Conservation (phyloP, 2,329 filamentous ascomycete genomes). For the Coniochaeta sp. region DNA sequence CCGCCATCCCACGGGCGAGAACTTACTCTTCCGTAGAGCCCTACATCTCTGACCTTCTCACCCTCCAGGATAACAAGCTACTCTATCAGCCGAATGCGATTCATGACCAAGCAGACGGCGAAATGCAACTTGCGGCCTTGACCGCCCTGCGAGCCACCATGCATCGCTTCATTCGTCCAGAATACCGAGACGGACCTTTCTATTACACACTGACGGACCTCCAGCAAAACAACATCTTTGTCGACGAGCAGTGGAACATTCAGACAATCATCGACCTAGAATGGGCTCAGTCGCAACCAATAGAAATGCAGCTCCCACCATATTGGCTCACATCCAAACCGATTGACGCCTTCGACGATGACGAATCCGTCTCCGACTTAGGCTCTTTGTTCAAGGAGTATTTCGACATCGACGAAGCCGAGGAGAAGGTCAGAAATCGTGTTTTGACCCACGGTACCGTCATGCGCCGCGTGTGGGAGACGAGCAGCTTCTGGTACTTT, state of each 20-base stretch:
- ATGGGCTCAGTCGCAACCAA: constrained; percentile 19
- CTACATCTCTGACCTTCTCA: constrained; percentile 21
- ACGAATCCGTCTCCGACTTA: not conserved
- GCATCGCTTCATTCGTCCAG: constrained; percentile 11
- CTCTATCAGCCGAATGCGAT: constrained; percentile 25
- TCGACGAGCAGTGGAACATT: constrained; percentile 23
- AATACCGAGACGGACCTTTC: constrained; percentile 22
- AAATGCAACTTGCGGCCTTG: constrained; percentile 21
- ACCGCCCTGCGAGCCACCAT: constrained; percentile 18
- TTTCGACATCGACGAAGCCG: constrained; percentile 7
- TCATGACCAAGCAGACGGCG: constrained; percentile 17
- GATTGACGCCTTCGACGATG: constrained; percentile 6
- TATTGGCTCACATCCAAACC: constrained; percentile 19
- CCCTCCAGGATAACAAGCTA: constrained; percentile 25
- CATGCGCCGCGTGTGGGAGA: constrained; percentile 2
- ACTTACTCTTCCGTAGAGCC: constrained; percentile 23
- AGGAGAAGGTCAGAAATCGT: constrained; percentile 6
- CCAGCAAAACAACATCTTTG: constrained; percentile 30
- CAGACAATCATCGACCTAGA: constrained; percentile 25
- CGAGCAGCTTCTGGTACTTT: constrained; percentile 14
- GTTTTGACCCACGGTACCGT: not conserved
- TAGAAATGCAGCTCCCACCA: constrained; percentile 21
- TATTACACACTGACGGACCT: constrained; percentile 27
- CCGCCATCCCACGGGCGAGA: constrained; percentile 19
- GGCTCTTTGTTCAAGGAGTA: constrained; percentile 5